Evolutionary conservation across 2,329 filamentous ascomycete genomes (phyloP).

Genomic region (Colletotrichum scovillei): DNA sequence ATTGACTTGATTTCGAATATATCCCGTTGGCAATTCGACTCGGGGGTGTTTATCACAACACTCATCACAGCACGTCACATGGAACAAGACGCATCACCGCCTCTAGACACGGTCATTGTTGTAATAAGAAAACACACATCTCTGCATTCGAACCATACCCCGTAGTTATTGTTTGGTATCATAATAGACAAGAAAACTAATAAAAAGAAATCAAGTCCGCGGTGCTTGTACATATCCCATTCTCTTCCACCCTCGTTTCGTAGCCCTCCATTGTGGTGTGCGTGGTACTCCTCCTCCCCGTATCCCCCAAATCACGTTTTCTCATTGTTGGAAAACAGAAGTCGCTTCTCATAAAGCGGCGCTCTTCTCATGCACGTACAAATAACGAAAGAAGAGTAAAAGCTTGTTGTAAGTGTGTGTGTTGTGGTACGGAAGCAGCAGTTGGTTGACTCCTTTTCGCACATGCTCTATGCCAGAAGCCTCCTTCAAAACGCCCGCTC

Average conservation of each 20-base stretch:
- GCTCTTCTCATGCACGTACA: not conserved
- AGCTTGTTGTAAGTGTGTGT: not conserved
- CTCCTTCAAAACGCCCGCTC: conserved; percentile 17
- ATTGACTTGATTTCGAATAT: too few relatives aligned
- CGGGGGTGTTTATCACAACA: too few relatives aligned
- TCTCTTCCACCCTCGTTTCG: not conserved
- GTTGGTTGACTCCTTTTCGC: not conserved
- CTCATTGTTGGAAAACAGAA: not conserved
- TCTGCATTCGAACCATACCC: not conserved
- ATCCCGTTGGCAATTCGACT: too few relatives aligned
- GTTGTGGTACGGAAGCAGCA: not conserved
- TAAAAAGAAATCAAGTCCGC: not conserved
- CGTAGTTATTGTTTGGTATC: not conserved
- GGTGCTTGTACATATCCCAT: not conserved
- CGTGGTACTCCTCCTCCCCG: not conserved
- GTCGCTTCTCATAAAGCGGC: not conserved
- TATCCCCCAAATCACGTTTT: not conserved
- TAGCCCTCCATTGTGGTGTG: not conserved
- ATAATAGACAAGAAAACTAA: not conserved
- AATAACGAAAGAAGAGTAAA: not conserved
- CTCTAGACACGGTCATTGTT: not conserved
- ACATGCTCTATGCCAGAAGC: not conserved
- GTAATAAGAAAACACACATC: not conserved
- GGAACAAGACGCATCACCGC: not conserved
- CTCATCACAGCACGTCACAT: not conserved